phyloP scores from a whole-genome alignment of 2,329 filamentous ascomycete genomes.

The Tricladium varicosporioides region DNA sequence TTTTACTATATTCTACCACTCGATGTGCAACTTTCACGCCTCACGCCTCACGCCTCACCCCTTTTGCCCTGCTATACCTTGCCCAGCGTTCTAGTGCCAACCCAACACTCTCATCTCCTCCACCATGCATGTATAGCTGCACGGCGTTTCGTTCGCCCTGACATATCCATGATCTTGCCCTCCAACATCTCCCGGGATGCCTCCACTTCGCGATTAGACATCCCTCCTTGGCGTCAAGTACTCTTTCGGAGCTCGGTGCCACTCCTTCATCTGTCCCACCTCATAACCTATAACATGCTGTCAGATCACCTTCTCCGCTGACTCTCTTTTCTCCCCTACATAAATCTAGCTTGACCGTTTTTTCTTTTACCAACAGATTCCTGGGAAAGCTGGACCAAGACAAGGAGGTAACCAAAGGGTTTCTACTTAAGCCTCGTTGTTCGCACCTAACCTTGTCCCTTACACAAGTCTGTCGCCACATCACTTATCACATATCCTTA shows the following conservation, averaged over 20 bases:
- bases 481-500: no score
- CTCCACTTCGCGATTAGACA: neutral
- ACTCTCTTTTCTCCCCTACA: neutral
- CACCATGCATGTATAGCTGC: no score
- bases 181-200: no score
- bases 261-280: neutral
- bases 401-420: neutral
- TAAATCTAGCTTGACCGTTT: neutral
- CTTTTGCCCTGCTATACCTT: no score
- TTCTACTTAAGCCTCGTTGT: neutral
- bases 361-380: neutral
- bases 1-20: no score
- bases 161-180: no score
- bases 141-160: no score
- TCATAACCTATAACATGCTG: neutral
- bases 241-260: neutral
- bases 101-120: neutral
- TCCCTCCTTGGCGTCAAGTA: neutral
- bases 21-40: no score
- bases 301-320: conserved; percentile 1
- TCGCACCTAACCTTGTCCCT: neutral
- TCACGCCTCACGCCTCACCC: no score
- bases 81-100: neutral
- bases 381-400: neutral
- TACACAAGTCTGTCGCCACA: no score